phyloP scores from a whole-genome alignment of 2,329 filamentous ascomycete species.

The Pyricularia grisea region DNA sequence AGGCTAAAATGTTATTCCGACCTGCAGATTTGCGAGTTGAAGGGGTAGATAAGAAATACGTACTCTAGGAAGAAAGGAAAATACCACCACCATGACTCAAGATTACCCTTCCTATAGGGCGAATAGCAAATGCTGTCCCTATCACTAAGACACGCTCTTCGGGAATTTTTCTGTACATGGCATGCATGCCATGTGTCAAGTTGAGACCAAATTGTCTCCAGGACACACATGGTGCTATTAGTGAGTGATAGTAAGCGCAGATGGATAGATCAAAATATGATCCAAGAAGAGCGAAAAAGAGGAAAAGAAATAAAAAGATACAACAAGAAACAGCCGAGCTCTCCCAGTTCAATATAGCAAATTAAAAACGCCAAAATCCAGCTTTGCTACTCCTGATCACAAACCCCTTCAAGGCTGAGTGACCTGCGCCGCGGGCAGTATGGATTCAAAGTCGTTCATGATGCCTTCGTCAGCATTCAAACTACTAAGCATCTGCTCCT shows the following conservation, averaged over 20 bases:
- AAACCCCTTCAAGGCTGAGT: not conserved
- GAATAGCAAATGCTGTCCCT: not conserved
- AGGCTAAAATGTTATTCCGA: too few relatives aligned
- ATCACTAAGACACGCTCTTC: not conserved
- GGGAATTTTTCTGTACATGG: not conserved
- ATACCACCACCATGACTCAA: not conserved
- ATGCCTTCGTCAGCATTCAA: slow-evolving; percentile 49
- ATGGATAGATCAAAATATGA: not conserved
- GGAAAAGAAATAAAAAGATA: not conserved
- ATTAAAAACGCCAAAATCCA: not conserved
- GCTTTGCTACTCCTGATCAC: not conserved
- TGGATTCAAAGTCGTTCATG: slow-evolving; percentile 44
- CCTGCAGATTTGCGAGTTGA: too few relatives aligned
- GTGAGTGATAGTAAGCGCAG: not conserved
- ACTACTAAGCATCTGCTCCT: slow-evolving; percentile 44
- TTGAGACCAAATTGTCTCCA: not conserved
- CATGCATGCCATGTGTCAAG: not conserved
- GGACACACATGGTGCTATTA: not conserved
- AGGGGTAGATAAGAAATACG: too few relatives aligned
- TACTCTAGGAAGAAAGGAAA: too few relatives aligned
- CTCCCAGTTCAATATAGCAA: too few relatives aligned
- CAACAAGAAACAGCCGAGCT: not conserved
- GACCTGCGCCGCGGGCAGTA: slow-evolving; percentile 15
- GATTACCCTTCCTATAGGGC: not conserved
- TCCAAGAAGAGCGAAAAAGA: not conserved